A percentile compares a stretch with the other conserved stretches of the same genome.
phyloP scores from a whole-genome alignment of 1,139 yeast species.

The Geotrichum armillariae region DNA sequence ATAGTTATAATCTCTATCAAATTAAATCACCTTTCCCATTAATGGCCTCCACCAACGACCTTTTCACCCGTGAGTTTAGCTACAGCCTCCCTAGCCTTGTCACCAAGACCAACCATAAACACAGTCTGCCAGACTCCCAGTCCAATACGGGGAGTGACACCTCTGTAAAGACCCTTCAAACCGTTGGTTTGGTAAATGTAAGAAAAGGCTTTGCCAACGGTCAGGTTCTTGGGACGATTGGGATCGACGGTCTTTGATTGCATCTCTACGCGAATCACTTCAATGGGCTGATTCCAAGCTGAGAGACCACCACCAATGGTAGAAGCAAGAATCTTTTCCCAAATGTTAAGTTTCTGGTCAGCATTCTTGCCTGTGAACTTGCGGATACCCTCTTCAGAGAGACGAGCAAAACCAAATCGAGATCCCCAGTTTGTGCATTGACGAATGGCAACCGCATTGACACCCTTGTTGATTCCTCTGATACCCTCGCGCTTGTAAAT shows the following conservation, averaged over 20 bases:
- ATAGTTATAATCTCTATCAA: too few species aligned
- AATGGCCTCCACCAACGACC: slow-evolving; percentile 17
- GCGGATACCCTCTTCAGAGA: slow-evolving; percentile 86
- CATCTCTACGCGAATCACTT: slow-evolving; percentile 97
- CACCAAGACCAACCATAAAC: slow-evolving; percentile 98
- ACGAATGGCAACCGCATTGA: slow-evolving; percentile 96
- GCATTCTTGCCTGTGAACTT: slow-evolving; percentile 58
- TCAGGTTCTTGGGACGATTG: slow-evolving; percentile 88
- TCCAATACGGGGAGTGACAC: slow-evolving; percentile 96
- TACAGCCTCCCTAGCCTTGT: slow-evolving; percentile 69
- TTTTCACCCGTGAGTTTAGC: slow-evolving; percentile 57
- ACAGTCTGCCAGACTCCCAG: slow-evolving; percentile 98
- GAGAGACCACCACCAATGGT: slow-evolving; percentile 95
- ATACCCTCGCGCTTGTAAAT: slow-evolving; percentile 85
- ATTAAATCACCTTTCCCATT: too few species aligned
- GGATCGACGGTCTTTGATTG: slow-evolving; percentile 92
- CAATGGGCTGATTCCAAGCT: slow-evolving; percentile 99
- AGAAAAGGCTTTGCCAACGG: slow-evolving; percentile 73
- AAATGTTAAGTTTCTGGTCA: slow-evolving; percentile 58
- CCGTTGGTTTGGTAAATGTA: slow-evolving; percentile 86
- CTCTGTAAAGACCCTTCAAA: slow-evolving; percentile 86
- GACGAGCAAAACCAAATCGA: slow-evolving; percentile 86
- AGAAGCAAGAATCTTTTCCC: slow-evolving; percentile 83
- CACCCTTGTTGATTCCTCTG: slow-evolving; percentile 94
- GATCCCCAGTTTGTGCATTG: slow-evolving; percentile 99